Evolutionary conservation across 2,329 filamentous ascomycete species (phyloP).

Genomic region (Botrytis elliptica): DNA sequence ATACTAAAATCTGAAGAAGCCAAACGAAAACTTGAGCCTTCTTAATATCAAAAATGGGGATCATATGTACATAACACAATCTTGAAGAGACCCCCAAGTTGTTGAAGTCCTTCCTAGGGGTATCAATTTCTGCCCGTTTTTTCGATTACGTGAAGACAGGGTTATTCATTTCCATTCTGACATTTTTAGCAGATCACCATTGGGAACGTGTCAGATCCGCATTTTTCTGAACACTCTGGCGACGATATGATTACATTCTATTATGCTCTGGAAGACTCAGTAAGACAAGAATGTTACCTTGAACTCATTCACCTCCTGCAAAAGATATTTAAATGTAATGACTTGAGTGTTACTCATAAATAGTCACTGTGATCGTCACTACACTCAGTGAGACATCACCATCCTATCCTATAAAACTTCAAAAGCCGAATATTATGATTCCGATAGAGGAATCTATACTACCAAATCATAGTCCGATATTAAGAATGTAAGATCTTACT

Average conservation of each 20-base stretch:
- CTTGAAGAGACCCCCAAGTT: too few relatives aligned
- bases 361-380: neutral
- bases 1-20: too few relatives aligned
- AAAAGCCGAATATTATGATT: too few relatives aligned
- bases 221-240: neutral
- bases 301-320: neutral
- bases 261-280: neutral
- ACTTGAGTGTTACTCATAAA: neutral
- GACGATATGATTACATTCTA: neutral
- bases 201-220: neutral
- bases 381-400: neutral
- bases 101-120: too few relatives aligned
- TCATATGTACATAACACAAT: too few relatives aligned
- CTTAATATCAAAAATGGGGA: fast-evolving
- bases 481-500: too few relatives aligned
- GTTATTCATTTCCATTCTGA: neutral
- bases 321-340: neutral
- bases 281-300: neutral
- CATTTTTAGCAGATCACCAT: neutral
- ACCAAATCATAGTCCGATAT: too few relatives aligned
- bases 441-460: too few relatives aligned
- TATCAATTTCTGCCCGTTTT: too few relatives aligned
- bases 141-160: too few relatives aligned
- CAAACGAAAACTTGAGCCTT: too few relatives aligned
- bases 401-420: too few relatives aligned